Percentiles rank a stretch among this genome's conserved stretches.
Evolutionary conservation across 78 protist species (phyloP).

Genomic region (Dictyostelium discoideum): DNA sequence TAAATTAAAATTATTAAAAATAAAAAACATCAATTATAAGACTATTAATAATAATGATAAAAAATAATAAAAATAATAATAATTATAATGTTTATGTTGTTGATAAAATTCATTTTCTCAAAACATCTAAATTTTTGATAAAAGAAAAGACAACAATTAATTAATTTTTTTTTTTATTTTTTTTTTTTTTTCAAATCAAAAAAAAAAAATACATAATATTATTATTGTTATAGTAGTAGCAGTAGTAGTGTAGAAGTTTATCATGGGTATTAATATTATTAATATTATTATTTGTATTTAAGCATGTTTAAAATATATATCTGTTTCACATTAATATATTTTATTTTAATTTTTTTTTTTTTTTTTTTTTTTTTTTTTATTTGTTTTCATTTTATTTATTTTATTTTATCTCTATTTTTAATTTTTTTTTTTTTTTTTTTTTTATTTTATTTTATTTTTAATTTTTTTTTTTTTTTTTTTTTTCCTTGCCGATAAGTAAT

Average conservation of each 20-base stretch:
- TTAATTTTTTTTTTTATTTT: not conserved
- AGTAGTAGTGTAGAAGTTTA: not conserved
- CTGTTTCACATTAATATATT: not conserved
- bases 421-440: no score
- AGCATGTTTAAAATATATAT: not conserved
- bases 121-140: not conserved
- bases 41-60: not conserved
- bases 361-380: no score
- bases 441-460: no score
- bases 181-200: not conserved
- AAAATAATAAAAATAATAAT: not conserved
- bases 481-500: not conserved
- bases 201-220: not conserved
- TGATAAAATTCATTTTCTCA: not conserved
- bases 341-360: not conserved
- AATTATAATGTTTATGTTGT: not conserved
- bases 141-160: not conserved
- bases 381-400: no score
- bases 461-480: not conserved
- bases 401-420: no score
- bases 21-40: not conserved
- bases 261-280: not conserved
- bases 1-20: not conserved
- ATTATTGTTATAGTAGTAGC: not conserved
- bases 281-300: not conserved